Conservation (phyloP, 345 rosid genomes). For the Citrus cavaleriei region DNA sequence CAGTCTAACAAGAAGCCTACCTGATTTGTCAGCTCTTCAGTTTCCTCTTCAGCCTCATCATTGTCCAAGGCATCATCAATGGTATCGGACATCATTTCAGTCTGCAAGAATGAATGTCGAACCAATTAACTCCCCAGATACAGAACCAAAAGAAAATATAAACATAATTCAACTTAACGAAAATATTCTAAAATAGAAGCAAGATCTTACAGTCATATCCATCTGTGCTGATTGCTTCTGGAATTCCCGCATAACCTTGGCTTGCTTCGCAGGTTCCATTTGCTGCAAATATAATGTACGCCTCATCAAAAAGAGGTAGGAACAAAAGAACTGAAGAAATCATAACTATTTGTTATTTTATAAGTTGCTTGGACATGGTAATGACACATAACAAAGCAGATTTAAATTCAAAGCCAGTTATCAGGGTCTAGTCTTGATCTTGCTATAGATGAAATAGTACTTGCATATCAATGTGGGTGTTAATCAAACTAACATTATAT, state of each 20-base stretch:
- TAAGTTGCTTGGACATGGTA: neutral
- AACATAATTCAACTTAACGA: neutral
- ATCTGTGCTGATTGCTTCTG: conserved; percentile 92
- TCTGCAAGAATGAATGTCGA: conserved; percentile 40
- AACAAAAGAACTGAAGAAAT: neutral
- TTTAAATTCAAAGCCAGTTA: neutral
- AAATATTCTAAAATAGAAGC: conserved; percentile 6
- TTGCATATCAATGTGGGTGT: neutral
- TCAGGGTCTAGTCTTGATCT: neutral
- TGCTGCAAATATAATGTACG: conserved; percentile 45
- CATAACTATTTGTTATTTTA: neutral
- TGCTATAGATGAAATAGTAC: neutral
- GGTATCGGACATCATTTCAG: conserved; percentile 94
- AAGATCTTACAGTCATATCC: conserved; percentile 91
- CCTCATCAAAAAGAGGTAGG: neutral
- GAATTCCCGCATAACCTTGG: conserved; percentile 69
- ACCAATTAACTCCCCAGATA: conserved; percentile 15
- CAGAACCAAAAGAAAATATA: conserved; percentile 7
- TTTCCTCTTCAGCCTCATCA: conserved; percentile 96
- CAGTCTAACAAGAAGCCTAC: conserved; percentile 23
- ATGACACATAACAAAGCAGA: conserved; percentile 2
- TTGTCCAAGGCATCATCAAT: conserved; percentile 85
- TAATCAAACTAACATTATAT: neutral
- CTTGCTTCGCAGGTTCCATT: conserved; percentile 95
- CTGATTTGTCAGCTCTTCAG: conserved; percentile 92